Base-by-base conservation (phyloP, 1,284 basidiomycete genomes). In the Ganoderma lucidum region DNA sequence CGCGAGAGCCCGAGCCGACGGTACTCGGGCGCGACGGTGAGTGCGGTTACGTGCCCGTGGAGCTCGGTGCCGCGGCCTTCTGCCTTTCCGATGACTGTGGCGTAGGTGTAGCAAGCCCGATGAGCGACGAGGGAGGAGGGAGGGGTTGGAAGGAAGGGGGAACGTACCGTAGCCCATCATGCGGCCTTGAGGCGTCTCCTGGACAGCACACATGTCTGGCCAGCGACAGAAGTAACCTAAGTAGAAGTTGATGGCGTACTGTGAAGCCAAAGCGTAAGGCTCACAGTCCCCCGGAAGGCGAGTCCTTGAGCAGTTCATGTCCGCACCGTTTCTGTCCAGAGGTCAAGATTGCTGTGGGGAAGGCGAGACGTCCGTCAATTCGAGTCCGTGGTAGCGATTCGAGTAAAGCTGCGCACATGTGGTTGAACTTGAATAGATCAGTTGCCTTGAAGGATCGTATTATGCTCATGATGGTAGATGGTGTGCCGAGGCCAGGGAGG, bases 401-500 rank as follows among this genome's bases (percentile, higher is more conserved):
- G 2, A 15, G 39, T 23, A 28, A 61, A 12, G 5, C 51, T 65
- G 80, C 86, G 74, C 74, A 93, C 94, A 95, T 86, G 78, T 96
- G 95, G 80, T 97, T 97, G 83, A 96, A 97, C 74, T 87, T 91
- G 86, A 97, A 96, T 81, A 97, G 86, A 79, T 97, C 96, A 0
- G 90, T 88, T 17, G 95, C 94, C 76, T 87, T 86, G 83, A 97
- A 96, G 15, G 95, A 91, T 61, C 96, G 87, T 3, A 95, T 83
- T 45, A 95, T 80, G 76, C 93, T 95, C 95, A 96, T 96, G 17
- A 28, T 75, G 66, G 9, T 56, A 17, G 14, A 56, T 35, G 28
- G 28, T 58, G 14, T 23, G 44, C 30, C 35, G 45, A n/a, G 14
- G 48, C 23, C 48, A 28, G 23, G 23, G 45, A 35, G 62, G 32